Conservation (phyloP, 2,329 filamentous ascomycete species). For the Diaporthe vaccinii region DNA sequence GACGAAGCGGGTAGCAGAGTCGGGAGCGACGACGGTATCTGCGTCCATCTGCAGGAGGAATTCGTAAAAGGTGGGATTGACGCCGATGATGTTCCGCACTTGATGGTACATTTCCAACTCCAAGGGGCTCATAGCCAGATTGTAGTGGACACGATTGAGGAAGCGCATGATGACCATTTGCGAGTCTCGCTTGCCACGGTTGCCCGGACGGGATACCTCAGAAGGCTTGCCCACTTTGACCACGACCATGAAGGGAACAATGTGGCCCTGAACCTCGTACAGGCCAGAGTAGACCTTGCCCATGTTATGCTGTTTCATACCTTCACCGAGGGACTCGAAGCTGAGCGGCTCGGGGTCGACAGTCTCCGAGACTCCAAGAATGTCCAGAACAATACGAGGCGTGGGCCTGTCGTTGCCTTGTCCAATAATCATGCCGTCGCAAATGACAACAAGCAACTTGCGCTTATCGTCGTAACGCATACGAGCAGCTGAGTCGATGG, state of each 20-base stretch:
- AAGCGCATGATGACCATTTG: slow-evolving; percentile 99
- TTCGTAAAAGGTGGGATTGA: slow-evolving; percentile 98
- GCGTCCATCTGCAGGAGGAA: slow-evolving; percentile 97
- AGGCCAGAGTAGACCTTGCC: slow-evolving; percentile 98
- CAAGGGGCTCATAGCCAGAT: slow-evolving; percentile 93
- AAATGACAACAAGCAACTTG: slow-evolving; percentile 92
- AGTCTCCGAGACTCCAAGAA: slow-evolving; percentile 92
- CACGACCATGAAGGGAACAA: slow-evolving; percentile 95
- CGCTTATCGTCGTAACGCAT: slow-evolving; percentile 99
- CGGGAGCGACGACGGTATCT: slow-evolving; percentile 91
- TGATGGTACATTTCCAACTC: slow-evolving; percentile 99
- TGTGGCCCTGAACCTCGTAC: slow-evolving; percentile 97
- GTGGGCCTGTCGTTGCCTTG: slow-evolving; percentile 98
- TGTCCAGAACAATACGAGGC: slow-evolving; percentile 95
- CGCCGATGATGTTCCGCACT: slow-evolving; percentile 97
- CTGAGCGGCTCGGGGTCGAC: slow-evolving; percentile 96
- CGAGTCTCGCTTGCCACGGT: slow-evolving; percentile 99
- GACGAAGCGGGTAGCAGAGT: slow-evolving; percentile 93
- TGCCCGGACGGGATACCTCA: slow-evolving; percentile 93
- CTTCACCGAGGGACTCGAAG: slow-evolving; percentile 96
- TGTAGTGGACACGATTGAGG: slow-evolving; percentile 99
- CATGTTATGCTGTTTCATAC: slow-evolving; percentile 99
- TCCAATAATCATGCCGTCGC: slow-evolving; percentile 99
- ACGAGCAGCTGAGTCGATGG: slow-evolving; percentile 93
- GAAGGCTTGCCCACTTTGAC: slow-evolving; percentile 99